phyloP scores from a whole-genome alignment of 1,284 basidiomycete species.

The Schizophyllum commune region DNA sequence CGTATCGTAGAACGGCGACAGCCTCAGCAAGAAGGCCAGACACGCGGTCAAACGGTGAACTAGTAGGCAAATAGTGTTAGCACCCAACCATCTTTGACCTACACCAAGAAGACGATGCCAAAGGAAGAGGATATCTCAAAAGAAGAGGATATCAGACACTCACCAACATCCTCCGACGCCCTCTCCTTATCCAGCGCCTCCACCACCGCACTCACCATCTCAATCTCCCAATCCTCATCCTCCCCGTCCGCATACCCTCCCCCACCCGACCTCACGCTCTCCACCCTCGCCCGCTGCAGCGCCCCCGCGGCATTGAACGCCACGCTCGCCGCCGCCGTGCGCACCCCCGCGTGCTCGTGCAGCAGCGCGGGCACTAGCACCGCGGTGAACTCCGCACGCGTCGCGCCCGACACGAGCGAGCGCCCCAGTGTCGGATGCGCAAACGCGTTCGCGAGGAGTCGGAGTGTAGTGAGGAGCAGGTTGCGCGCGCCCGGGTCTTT shows the following conservation, averaged over 20 bases:
- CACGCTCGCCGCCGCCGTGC: constrained; percentile 75
- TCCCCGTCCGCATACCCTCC: constrained; percentile 30
- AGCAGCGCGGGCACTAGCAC: constrained; percentile 63
- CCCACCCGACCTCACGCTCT: constrained; percentile 30
- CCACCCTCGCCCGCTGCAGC: constrained; percentile 53
- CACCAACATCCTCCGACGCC: constrained; percentile 72
- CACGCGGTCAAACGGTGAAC: constrained; percentile 77
- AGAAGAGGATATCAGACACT: too few relatives aligned
- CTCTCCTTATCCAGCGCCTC: constrained; percentile 68
- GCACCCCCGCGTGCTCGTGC: constrained; percentile 58
- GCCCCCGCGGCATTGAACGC: constrained; percentile 69
- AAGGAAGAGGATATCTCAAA: too few relatives aligned
- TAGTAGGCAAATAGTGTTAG: too few relatives aligned
- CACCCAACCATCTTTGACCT: too few relatives aligned
- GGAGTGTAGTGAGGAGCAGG: constrained; percentile 63
- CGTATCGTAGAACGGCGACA: constrained; percentile 56
- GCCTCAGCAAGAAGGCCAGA: constrained; percentile 62
- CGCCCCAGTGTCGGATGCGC: constrained; percentile 46
- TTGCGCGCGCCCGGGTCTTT: constrained; percentile 31
- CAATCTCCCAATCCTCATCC: constrained; percentile 77
- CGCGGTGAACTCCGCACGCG: constrained; percentile 32
- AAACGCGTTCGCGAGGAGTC: constrained; percentile 71
- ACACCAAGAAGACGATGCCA: too few relatives aligned
- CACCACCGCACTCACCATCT: constrained; percentile 71
- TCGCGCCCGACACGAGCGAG: constrained; percentile 34